Evolutionary conservation across 2,329 filamentous ascomycete genomes (phyloP), one percentile per base, ranked within the genome.

Genomic region (Talaromyces sp.): DNA sequence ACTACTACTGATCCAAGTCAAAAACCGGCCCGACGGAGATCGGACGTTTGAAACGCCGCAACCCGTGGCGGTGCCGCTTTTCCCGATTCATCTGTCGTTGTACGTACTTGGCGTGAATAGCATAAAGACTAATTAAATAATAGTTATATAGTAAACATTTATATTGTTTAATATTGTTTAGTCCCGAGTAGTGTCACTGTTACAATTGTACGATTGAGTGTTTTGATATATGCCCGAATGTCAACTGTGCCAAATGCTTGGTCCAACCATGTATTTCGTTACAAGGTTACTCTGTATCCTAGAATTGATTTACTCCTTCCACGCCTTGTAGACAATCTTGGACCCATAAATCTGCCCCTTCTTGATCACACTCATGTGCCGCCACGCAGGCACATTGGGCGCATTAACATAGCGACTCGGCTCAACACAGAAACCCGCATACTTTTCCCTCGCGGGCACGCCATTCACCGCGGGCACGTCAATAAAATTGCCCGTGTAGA

Each of bases 321-420:
- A 98, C 0, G 86, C 90, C 70, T 86, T 87, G 78, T 96, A 98
- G 64, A 96, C 87, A 66, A 89, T 91, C 65, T 86, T 86, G 64
- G 86, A 86, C 1, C 93, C 93, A 74, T 91, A 98, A 63, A 85
- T 86, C 73, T 93, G 82, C 0, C 93, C 93, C 80, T 89, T 93
- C 82, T 89, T 93, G 64, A 98, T 78, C 29, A 95, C 65, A 63
- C 90, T 86, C 86, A 91, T 90, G 57, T 79, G 78, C 77, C 84
- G 89, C 90, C 93, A 96, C 69, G 88, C 86, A 0, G 88, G 85
- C 55, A 89, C 86, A 68, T 96, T 97, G 70, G 87, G 81, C 0
- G 93, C 93, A 75, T 98, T 95, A 59, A 97, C 89, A 73, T 89
- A 98, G 24, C 95, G 86, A 69, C 90, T 90, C 0, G 93, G 93